These are phyloP conservation scores for Eimeria acervulina DNA, from an alignment of 169 alveolate genomes.

Conservation along the genomic window DNA sequence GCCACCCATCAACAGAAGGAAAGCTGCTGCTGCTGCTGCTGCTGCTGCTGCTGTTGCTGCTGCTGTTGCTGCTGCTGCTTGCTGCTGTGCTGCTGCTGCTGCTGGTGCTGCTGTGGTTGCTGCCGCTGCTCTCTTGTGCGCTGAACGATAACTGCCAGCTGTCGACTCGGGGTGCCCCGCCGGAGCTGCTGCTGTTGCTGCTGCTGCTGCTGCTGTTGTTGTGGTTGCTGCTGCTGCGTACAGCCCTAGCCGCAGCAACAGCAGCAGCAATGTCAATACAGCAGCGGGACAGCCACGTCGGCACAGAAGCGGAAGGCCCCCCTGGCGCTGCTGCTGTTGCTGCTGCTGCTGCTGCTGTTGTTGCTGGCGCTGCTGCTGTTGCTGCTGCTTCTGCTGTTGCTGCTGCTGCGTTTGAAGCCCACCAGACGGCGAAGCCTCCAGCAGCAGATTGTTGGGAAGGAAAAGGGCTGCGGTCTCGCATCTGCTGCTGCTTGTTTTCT, in stretches of 20 bases:
- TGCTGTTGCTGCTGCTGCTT: slow-evolving; percentile 6
- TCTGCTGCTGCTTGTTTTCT: not conserved
- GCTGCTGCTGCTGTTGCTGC: too few species aligned
- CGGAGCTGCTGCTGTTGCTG: not conserved
- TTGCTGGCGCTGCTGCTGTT: not conserved
- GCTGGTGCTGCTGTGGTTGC: too few species aligned
- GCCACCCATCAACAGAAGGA: not conserved
- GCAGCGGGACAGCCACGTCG: slow-evolving; percentile 14
- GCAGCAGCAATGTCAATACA: slow-evolving; percentile 29
- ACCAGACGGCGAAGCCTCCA: not conserved
- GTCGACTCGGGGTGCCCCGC: not conserved
- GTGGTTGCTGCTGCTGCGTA: slow-evolving; percentile 4
- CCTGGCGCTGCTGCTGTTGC: not conserved
- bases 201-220: slow-evolving; percentile 20
- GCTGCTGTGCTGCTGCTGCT: not conserved
- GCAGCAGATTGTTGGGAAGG: not conserved
- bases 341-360: slow-evolving; percentile 28
- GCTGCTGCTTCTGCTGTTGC: not conserved
- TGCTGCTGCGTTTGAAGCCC: too few species aligned
- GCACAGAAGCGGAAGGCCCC: not conserved
- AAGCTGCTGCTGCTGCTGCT: not conserved
- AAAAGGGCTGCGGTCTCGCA: not conserved
- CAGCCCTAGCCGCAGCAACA: not conserved
- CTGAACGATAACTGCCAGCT: not conserved
- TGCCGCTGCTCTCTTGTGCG: not conserved